Evolutionary conservation across 2,329 filamentous ascomycete species (phyloP).

Genomic region (Ramularia endophylla): DNA sequence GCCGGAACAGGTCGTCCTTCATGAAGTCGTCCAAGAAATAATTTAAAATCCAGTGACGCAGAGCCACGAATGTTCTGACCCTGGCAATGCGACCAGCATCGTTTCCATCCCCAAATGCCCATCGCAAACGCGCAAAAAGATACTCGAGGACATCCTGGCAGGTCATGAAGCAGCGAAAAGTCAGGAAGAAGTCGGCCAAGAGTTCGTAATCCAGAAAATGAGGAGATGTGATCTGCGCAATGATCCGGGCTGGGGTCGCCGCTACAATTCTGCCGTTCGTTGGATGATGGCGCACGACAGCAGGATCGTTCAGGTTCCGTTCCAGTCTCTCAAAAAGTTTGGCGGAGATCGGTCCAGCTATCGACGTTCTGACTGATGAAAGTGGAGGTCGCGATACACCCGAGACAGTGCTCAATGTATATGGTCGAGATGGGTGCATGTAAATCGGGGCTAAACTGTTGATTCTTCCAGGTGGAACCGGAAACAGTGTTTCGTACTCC

Average conservation of each 20-base stretch:
- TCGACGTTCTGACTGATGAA: slow-evolving; percentile 9
- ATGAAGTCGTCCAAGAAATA: slow-evolving; percentile 97
- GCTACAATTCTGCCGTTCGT: slow-evolving; percentile 70
- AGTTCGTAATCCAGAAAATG: slow-evolving; percentile 95
- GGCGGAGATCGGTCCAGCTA: slow-evolving; percentile 38
- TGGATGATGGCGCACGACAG: slow-evolving; percentile 75
- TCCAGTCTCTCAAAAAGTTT: slow-evolving; percentile 78
- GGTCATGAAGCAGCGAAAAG: slow-evolving; percentile 81
- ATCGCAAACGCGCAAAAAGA: slow-evolving; percentile 76
- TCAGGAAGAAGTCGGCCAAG: slow-evolving; percentile 95
- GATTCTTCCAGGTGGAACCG: slow-evolving; percentile 32
- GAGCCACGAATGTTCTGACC: slow-evolving; percentile 88
- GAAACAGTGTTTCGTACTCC: slow-evolving; percentile 38
- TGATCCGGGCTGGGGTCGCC: slow-evolving; percentile 81
- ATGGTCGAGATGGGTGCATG: slow-evolving; percentile 15
- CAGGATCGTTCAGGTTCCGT: slow-evolving; percentile 72
- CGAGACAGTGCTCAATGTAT: slow-evolving; percentile 4
- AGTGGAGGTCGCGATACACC: slow-evolving; percentile 8
- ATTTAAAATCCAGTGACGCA: slow-evolving; percentile 96
- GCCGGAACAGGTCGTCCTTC: slow-evolving; percentile 64
- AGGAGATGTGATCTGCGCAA: slow-evolving; percentile 94
- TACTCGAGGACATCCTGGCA: slow-evolving; percentile 71
- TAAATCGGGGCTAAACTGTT: slow-evolving; percentile 10
- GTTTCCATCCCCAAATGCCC: slow-evolving; percentile 74
- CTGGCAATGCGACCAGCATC: slow-evolving; percentile 90